Percentiles rank a stretch among this genome's conserved stretches.
Evolutionary conservation across 2,329 filamentous ascomycete genomes (phyloP).

Genomic region (Alternaria triticimaculans): DNA sequence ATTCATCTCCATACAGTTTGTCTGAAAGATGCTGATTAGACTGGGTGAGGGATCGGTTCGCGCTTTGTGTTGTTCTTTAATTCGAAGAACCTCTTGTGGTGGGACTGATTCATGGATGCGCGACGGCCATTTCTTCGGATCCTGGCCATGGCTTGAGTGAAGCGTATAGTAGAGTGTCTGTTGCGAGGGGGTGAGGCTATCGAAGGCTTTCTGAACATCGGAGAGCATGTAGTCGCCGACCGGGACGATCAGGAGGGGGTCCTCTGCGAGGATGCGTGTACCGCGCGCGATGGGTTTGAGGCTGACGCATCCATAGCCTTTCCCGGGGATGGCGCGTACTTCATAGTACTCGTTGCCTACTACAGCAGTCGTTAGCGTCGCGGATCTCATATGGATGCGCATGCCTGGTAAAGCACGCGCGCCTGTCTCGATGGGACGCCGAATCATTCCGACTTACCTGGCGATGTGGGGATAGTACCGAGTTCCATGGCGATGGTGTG

Average conservation of each 20-base stretch:
- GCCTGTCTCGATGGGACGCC: background rate
- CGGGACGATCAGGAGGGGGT: slow-evolving; percentile 46
- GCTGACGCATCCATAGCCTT: slow-evolving; percentile 54
- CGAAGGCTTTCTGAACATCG: slow-evolving; percentile 41
- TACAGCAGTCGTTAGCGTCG: background rate
- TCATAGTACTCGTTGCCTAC: slow-evolving; percentile 36
- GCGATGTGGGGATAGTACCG: background rate
- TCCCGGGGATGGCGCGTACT: slow-evolving; percentile 42
- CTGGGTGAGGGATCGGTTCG: slow-evolving; percentile 28
- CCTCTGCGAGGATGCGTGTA: slow-evolving; percentile 51
- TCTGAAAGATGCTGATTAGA: slow-evolving; percentile 49
- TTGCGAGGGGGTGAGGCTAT: slow-evolving; percentile 24
- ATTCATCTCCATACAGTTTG: slow-evolving; percentile 50
- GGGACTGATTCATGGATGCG: slow-evolving; percentile 30
- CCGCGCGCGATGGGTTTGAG: slow-evolving; percentile 43
- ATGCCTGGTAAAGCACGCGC: background rate
- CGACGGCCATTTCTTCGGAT: slow-evolving; percentile 35
- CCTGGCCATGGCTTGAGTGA: slow-evolving; percentile 37
- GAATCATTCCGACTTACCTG: background rate
- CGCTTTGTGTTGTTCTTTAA: slow-evolving; percentile 42
- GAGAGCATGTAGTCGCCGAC: slow-evolving; percentile 38
- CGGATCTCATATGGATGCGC: background rate
- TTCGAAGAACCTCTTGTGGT: slow-evolving; percentile 27
- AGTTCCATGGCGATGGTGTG: background rate
- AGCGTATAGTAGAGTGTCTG: slow-evolving; percentile 36